Evolutionary conservation across 345 rosid species (phyloP).

Genomic region (Populus ilicifolia): DNA sequence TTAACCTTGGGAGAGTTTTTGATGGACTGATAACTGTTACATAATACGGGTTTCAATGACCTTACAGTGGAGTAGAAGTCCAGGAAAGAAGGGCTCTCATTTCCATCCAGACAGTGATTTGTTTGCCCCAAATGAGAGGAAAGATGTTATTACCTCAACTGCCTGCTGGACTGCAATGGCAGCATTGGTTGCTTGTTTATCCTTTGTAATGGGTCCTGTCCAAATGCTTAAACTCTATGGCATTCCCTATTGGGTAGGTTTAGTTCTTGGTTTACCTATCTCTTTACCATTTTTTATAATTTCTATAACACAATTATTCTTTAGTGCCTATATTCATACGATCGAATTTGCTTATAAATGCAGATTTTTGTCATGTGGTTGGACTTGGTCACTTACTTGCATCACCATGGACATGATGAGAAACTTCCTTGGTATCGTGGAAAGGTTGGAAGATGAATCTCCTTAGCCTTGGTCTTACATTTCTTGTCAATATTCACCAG

Average conservation of each 20-base stretch:
- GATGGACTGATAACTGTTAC: not conserved
- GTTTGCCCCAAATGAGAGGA: slow-evolving; percentile 64
- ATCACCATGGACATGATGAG: slow-evolving; percentile 82
- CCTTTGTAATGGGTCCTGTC: slow-evolving; percentile 23
- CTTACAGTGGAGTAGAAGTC: slow-evolving; percentile 72
- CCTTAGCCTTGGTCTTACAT: not conserved
- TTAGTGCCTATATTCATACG: not conserved
- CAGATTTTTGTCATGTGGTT: slow-evolving; percentile 82
- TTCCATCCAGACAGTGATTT: slow-evolving; percentile 73
- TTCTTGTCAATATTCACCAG: not conserved
- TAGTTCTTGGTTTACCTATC: not conserved
- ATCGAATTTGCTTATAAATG: not conserved
- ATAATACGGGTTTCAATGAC: not conserved
- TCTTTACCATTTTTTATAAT: not conserved
- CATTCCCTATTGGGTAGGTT: slow-evolving; percentile 26
- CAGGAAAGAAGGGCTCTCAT: slow-evolving; percentile 89
- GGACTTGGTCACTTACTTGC: slow-evolving; percentile 86
- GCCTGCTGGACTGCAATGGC: slow-evolving; percentile 40
- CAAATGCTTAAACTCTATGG: slow-evolving; percentile 29
- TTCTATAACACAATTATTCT: not conserved
- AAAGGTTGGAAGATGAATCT: slow-evolving; percentile 45
- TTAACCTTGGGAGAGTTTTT: not conserved
- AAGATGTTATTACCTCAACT: slow-evolving; percentile 59
- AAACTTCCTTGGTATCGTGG: slow-evolving; percentile 97
- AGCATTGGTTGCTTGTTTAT: slow-evolving; percentile 19